These are phyloP conservation scores for Grosmannia clavigera DNA, from an alignment of 2,329 filamentous ascomycete species.

Conservation along the genomic window DNA sequence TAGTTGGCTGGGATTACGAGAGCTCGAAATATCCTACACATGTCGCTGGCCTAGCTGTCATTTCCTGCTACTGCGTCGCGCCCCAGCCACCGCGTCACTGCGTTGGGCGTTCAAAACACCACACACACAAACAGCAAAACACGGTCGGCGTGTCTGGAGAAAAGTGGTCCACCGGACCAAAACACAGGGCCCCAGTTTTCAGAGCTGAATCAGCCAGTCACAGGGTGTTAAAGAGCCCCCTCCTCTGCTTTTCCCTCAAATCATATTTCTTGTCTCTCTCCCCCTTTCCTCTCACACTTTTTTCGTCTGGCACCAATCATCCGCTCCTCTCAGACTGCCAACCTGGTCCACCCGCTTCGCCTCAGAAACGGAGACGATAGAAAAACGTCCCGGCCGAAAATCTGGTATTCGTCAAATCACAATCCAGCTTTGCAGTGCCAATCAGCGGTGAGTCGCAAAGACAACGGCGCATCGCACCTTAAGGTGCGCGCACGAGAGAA, in stretches of 20 bases:
- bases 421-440: conserved; percentile 5
- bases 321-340: conserved; percentile 31
- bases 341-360: conserved; percentile 18
- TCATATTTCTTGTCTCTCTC: conserved; percentile 31
- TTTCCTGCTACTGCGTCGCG: not conserved
- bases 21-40: too few relatives aligned
- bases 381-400: not conserved
- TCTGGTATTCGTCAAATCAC: conserved; percentile 5
- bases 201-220: conserved; percentile 35
- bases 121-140: not conserved
- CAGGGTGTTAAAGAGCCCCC: conserved; percentile 20
- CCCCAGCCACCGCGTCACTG: conserved; percentile 1
- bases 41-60: too few relatives aligned
- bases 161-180: not conserved
- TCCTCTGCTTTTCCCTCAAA: conserved; percentile 33
- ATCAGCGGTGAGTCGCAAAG: conserved; percentile 11
- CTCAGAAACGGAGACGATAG: not conserved
- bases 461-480: not conserved
- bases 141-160: conserved; percentile 1
- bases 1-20: too few relatives aligned
- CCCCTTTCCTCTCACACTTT: conserved; percentile 12
- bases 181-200: not conserved
- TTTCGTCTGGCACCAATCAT: conserved; percentile 1
- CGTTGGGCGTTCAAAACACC: not conserved
- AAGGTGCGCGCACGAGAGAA: not conserved